Evolutionary conservation across 116 monocot species (phyloP), one percentile per base, ranked within the genome.

Genomic region (Zostera marina): DNA sequence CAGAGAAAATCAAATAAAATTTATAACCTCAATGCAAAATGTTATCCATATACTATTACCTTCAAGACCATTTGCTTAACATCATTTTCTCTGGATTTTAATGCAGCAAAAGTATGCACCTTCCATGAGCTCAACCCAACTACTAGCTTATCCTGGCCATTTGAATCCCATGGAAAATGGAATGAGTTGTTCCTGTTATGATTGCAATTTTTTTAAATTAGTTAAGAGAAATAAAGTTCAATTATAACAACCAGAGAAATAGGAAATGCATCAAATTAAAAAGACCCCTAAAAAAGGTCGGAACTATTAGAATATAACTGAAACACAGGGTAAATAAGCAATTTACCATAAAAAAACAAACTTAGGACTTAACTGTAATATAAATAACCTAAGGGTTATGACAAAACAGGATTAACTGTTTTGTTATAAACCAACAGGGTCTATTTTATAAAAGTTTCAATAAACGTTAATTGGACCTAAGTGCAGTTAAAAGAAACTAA

Each of bases 41-140:
- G 16, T 14, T 38, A 38, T 1, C 26, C 26, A n/a, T n/a, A n/a
- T n/a, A n/a, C 4, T 26, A 26, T 26, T 26, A 94, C 94, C 94
- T 86, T 98, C 52, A 85, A 68, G 65, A 86, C 47, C 44, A 75
- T 72, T 58, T 79, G 68, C 24, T 81, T 65, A 48, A 86, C 61
- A 59, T 84, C 86, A 57, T 77, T 79, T 45, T 76, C 91, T 44
- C 98, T 91, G 62, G 75, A 54, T 66, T 58, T 83, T 15, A 83
- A 23, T 13, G 86, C 73, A 56, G 74, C 67, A 78, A 74, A 68
- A 53, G 66, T 43, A 54, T 77, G 72, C 5, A 90, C 61, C 64
- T 90, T 98, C 86, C 86, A 86, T 47, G 73, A 72, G 68, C 70
- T 86, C 17, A 94, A 73, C 44, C 94, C 88, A 52, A 64, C 65